Evolutionary conservation across 2,329 filamentous ascomycete genomes (phyloP), one percentile per base, ranked within the genome.

Genomic region (Ophiocordyceps robertsii): DNA sequence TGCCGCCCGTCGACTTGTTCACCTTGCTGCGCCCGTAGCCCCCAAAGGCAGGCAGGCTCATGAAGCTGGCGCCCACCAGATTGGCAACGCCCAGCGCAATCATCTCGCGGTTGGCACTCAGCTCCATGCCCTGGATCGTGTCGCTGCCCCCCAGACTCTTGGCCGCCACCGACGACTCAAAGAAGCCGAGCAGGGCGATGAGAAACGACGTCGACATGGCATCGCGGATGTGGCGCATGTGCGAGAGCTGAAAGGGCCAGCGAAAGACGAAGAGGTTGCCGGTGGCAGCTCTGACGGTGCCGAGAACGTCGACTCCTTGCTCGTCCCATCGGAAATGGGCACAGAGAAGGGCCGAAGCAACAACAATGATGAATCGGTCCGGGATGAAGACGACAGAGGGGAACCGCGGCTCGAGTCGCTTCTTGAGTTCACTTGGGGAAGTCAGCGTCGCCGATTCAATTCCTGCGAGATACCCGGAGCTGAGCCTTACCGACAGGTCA

Each of bases 21-120:
- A 98, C 84, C 61, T 96, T 96, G 63, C 88, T 95, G 57, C 92
- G 74, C 10, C 89, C 92, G 57, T 98, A 98, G 9, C 92, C 92
- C 16, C 92, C 92, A 68, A 98, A 98, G 0, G 87, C 85, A 7
- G 92, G 92, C 19, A 98, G 70, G 17, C 86, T 81, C 80, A 90
- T 88, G 64, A 96, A 96, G 55, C 88, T 84, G 2, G 87, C 84
- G 9, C 89, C 89, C 4, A 94, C 66, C n/a, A 96, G 67, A 61
- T 98, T 98, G 12, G 90, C 88, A 7, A 86, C 74, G 1, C 92
- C 92, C 1, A 98, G 70, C 0, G 92, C 90, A 40, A 96, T 85
- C 50, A 98, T 78, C 59, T 98, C 92, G 39, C 92, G 75, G 58
- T 98, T 98, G 1, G 92, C 77, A 56, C 88, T 95, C 36, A 95